phyloP scores from a whole-genome alignment of 108 stramenopile species.

The Asterionellopsis glacialis region DNA sequence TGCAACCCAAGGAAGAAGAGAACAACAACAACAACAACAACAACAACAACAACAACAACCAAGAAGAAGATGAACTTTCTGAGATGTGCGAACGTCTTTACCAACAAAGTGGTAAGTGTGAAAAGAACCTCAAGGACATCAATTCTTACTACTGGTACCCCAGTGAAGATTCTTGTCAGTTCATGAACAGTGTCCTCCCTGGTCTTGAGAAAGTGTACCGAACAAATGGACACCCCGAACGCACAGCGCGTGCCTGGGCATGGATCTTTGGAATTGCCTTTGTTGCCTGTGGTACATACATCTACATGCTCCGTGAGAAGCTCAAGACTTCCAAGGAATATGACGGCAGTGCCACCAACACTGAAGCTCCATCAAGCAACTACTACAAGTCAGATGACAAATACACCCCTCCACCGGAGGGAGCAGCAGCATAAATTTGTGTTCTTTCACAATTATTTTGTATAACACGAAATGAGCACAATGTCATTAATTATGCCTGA shows the following conservation, averaged over 20 bases:
- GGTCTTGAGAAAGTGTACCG: slow-evolving; percentile 23
- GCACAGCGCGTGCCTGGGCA: slow-evolving; percentile 31
- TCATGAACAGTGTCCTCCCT: slow-evolving; percentile 53
- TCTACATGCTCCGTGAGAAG: slow-evolving; percentile 67
- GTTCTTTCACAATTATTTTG: no score
- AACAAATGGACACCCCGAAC: background rate
- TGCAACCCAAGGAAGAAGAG: slow-evolving; percentile 37
- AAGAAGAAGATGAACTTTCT: slow-evolving; percentile 35
- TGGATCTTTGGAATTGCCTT: slow-evolving; percentile 62
- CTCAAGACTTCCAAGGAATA: slow-evolving; percentile 46
- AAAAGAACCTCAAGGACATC: slow-evolving; percentile 28
- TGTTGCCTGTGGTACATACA: slow-evolving; percentile 49
- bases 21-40: slow-evolving; percentile 38
- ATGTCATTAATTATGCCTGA: no score
- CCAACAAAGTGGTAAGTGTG: slow-evolving; percentile 70
- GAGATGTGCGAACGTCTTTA: slow-evolving; percentile 66
- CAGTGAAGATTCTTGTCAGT: slow-evolving; percentile 59
- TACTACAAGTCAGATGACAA: no score
- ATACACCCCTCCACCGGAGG: no score
- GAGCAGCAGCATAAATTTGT: no score
- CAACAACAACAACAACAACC: slow-evolving; percentile 35
- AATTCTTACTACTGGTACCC: slow-evolving; percentile 40
- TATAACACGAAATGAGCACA: no score
- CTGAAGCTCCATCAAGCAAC: no score
- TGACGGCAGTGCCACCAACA: no score